Conservation (phyloP, 2,329 filamentous ascomycete genomes). For the Trichoderma lentiforme region DNA sequence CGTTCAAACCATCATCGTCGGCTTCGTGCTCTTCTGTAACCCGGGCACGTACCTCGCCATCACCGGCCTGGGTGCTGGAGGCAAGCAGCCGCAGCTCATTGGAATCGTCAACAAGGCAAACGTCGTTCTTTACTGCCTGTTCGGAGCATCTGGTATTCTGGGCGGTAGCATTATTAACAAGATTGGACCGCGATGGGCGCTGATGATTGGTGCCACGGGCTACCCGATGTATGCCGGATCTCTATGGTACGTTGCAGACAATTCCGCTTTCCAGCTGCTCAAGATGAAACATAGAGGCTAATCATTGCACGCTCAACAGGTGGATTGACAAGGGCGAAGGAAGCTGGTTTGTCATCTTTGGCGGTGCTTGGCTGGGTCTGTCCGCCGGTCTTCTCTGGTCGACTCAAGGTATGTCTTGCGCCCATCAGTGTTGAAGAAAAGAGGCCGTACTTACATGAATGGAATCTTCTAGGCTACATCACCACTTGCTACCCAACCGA, state of each 20-base stretch:
- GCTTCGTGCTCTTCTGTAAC: conserved; percentile 33
- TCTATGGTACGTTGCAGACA: conserved; percentile 26
- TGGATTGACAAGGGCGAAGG: conserved; percentile 18
- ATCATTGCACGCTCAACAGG: neutral
- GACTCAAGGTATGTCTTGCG: conserved; percentile 61
- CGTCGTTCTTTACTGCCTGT: conserved; percentile 21
- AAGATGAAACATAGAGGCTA: conserved; percentile 43
- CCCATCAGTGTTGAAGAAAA: neutral
- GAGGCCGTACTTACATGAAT: neutral
- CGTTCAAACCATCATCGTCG: conserved; percentile 67
- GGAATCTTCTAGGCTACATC: conserved; percentile 40
- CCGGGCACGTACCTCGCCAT: conserved; percentile 26
- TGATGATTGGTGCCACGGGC: conserved; percentile 18
- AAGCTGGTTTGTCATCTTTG: conserved; percentile 63
- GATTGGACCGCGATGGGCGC: conserved; percentile 14
- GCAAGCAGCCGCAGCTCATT: conserved; percentile 20
- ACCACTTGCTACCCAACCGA: conserved; percentile 89
- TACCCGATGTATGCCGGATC: conserved; percentile 18
- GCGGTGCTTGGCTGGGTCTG: conserved; percentile 48
- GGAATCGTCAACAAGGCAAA: conserved; percentile 22
- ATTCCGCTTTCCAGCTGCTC: conserved; percentile 60
- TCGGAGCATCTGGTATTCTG: conserved; percentile 19
- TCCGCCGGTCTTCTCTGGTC: conserved; percentile 65
- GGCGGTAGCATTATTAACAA: conserved; percentile 22
- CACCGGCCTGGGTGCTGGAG: conserved; percentile 25